Base-by-base conservation (phyloP, 371 early-diverging fungal genomes). In the Apophysomyces sp. region DNA sequence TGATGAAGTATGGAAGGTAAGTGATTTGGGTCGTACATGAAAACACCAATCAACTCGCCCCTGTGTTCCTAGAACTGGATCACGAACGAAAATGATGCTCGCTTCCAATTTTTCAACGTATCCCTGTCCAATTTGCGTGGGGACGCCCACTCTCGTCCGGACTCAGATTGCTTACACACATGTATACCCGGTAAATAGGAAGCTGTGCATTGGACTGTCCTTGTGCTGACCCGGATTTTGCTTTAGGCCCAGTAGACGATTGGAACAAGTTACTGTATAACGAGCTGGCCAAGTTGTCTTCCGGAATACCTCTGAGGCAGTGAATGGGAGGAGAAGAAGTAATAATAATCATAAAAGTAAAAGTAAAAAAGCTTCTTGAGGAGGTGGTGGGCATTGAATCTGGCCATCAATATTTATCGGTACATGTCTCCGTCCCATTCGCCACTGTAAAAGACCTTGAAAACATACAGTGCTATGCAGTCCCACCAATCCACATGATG, bases 221-320 rank as follows among this genome's bases (percentile, higher is more conserved):
- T 39, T 40, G 13, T 21, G 15, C 30, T 28, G 15, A n/a, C 11
- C 4, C n/a, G n/a, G 3, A n/a, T 36, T 29, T 40, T 34, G 8
- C 16, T 8, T 15, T 37, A 69, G 69, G 76, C 18, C 71, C 71
- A 36, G 71, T 71, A n/a, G 71, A 71, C 13, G 71, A 73, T n/a
- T 77, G 77, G 77, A 77, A 73, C 49, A 66, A 63, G 41, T 61
- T 77, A 5, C 53, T 77, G 24, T 71, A 71, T 44, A 73, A 73
- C 49, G 71, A 77, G 61, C 61, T 78, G 13, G 56, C 62, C 30
- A 73, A 66, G 62, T 12, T 44, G 5, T 16, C 49, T 21, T n/a
- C 49, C 1, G 49, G 49, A 3, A 44, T 44, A 21, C 16, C 24
- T 7, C 21, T 44, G 4, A n/a, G n/a, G n/a, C n/a, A n/a, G n/a